Base-by-base conservation (phyloP, 1,284 basidiomycete species). In the Marasmius fiardii region DNA sequence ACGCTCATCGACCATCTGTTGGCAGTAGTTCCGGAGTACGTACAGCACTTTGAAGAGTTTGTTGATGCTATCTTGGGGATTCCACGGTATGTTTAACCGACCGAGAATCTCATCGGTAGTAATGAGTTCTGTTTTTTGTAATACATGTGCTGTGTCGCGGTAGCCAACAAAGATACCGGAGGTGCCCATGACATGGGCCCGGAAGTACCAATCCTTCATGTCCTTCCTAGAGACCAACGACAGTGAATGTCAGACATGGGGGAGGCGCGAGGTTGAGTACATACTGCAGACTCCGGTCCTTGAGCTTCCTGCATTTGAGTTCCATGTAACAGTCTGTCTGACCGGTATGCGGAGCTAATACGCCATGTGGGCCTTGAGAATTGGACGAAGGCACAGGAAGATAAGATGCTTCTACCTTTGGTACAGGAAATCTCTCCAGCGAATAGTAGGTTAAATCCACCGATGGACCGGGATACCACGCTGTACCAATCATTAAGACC, bases 381-480 rank as follows among this genome's bases (percentile, higher is more conserved):
- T n/a, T 12, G 41, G 3, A 7, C 34, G 20, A 51, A 20, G 8
- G 21, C 3, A 23, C 18, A 21, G 28, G 12, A 12, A 41, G 6
- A 11, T n/a, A 21, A 35, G 18, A 26, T 48, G 51, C 12, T 55
- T 56, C 34, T 31, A 63, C 62, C 45, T 20, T 48, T 49, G 31
- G 63, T 34, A 53, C 62, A 61, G 50, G 59, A 51, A 16, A 61
- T 54, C 18, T 45, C 21, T 28, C 57, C 61, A 3, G 60, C 49
- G 34, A 63, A 34, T 50, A 64, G 53, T 1, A 64, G 50, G 43
- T 61, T 59, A 4, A 64, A 53, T 20, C 64, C 64, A 5, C 60
- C 61, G 3, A 65, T 52, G 20, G 26, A 23, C n/a, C 59, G 59
- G 11, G 44, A 43, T n/a, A 65, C 56, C 20, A 65, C 60, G 31